phyloP scores from a whole-genome alignment of 768 basidiomycete genomes.

The Psilocybe cyanescens region DNA sequence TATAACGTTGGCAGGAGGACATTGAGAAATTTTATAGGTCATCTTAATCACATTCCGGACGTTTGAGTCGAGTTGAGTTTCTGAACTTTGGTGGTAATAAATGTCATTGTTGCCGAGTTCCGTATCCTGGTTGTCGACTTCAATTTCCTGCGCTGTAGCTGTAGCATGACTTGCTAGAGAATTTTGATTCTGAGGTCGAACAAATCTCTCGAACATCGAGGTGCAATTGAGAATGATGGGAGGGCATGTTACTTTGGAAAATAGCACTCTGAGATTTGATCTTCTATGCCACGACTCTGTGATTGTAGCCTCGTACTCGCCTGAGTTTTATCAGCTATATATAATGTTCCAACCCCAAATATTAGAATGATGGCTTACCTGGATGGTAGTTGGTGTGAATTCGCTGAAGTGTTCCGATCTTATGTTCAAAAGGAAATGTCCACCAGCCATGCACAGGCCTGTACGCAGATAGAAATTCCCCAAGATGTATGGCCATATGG shows the following conservation, averaged over 20 bases:
- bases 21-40: no score
- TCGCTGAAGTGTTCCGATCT: conserved; percentile 39
- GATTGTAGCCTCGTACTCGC: conserved; percentile 16
- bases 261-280: conserved; percentile 10
- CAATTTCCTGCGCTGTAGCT: background rate
- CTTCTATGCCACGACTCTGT: background rate
- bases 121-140: background rate
- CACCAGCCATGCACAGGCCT: conserved; percentile 43
- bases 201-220: conserved; percentile 1
- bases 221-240: background rate
- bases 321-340: background rate
- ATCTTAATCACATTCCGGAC: no score
- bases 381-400: conserved; percentile 32
- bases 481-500: conserved; percentile 26
- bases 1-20: no score
- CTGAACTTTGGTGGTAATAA: no score
- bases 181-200: conserved; percentile 1
- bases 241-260: conserved; percentile 7
- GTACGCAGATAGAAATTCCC: conserved; percentile 23
- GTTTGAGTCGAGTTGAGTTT: no score
- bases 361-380: background rate
- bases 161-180: background rate
- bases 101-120: background rate
- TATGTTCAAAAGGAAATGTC: conserved; percentile 38
- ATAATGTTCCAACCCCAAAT: background rate